Percentiles rank a stretch among this genome's conserved stretches.
These are phyloP conservation scores for Coemansia biformis DNA, from an alignment of 192 early-diverging fungal genomes.

Conservation along the genomic window DNA sequence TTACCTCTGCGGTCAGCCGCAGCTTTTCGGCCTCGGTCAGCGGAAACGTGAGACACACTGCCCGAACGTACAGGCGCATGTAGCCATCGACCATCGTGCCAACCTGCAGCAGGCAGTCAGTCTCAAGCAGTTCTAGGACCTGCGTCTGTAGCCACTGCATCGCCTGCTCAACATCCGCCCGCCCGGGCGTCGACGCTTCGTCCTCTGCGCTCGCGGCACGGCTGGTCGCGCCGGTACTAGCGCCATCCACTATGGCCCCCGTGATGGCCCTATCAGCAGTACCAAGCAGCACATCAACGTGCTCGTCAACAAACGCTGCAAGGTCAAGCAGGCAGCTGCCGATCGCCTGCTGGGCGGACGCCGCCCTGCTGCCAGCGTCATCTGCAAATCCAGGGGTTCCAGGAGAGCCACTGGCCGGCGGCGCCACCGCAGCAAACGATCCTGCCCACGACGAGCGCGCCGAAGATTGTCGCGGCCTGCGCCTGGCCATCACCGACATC, in stretches of 20 bases:
- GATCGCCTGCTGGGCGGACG: not conserved
- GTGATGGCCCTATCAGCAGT: conserved; percentile 8
- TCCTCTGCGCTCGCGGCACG: too few relatives aligned
- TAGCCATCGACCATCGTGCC: conserved; percentile 11
- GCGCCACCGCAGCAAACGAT: not conserved
- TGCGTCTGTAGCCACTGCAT: conserved; percentile 33
- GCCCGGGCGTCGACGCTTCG: not conserved
- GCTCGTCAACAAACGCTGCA: conserved; percentile 6
- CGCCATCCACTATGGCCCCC: conserved; percentile 1
- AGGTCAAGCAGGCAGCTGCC: conserved; percentile 1
- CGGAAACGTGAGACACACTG: conserved; percentile 15
- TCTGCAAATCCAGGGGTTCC: not conserved
- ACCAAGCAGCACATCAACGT: conserved; percentile 2
- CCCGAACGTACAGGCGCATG: conserved; percentile 6
- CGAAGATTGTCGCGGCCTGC: not conserved
- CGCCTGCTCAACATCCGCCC: conserved; percentile 3
- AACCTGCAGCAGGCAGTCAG: not conserved
- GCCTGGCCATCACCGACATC: not conserved
- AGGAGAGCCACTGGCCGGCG: not conserved
- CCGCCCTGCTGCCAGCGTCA: not conserved
- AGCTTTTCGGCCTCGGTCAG: conserved; percentile 28
- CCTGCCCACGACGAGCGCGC: conserved; percentile 1
- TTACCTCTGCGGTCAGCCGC: conserved; percentile 14
- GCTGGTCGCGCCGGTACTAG: too few relatives aligned
- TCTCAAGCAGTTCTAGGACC: conserved; percentile 12